phyloP scores from a whole-genome alignment of 139 green algal genomes.

The Chlorella sp. region DNA sequence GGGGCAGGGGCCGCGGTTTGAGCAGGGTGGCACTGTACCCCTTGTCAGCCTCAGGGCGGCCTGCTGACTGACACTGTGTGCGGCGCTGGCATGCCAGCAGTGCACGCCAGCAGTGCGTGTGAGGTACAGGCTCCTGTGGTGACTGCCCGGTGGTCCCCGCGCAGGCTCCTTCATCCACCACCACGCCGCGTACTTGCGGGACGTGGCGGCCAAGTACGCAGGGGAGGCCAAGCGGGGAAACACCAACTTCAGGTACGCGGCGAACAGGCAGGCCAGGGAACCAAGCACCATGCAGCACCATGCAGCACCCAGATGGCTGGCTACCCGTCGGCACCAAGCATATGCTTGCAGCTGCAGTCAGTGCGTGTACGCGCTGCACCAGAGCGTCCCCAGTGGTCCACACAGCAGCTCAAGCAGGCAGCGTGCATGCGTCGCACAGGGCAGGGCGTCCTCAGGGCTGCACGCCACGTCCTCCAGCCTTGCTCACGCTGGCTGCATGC shows the following conservation, averaged over 20 bases:
- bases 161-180: constrained; percentile 2
- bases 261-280: not conserved
- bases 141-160: not conserved
- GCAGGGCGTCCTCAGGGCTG: not conserved
- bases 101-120: no score
- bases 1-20: no score
- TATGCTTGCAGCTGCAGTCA: not conserved
- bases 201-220: not conserved
- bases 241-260: constrained; percentile 3
- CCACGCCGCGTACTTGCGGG: not conserved
- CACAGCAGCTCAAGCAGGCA: not conserved
- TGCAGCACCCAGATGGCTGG: not conserved
- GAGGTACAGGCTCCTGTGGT: no score
- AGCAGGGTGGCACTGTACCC: no score
- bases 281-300: not conserved
- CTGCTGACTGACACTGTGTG: no score
- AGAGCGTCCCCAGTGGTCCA: not conserved
- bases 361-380: not conserved
- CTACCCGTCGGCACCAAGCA: not conserved
- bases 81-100: no score
- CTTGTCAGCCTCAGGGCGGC: no score
- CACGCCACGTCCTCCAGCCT: not conserved
- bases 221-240: not conserved
- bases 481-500: not conserved
- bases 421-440: not conserved